Percentiles rank a stretch among this genome's conserved stretches.
phyloP scores from a whole-genome alignment of 306 rosid species.

The Argentina anserina region DNA sequence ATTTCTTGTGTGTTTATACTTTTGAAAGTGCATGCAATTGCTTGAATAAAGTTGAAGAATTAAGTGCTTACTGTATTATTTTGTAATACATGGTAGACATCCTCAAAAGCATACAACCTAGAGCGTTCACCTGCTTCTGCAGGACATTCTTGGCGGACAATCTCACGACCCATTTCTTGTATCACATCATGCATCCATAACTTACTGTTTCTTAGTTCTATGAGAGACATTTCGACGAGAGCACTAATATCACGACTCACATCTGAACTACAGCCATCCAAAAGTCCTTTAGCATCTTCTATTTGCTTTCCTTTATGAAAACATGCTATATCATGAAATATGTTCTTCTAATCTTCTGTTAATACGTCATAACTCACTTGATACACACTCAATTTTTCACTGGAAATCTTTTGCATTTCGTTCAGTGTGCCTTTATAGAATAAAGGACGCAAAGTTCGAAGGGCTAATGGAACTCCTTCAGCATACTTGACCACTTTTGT shows the following conservation, averaged over 20 bases:
- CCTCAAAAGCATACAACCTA: neutral
- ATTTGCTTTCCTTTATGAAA: neutral
- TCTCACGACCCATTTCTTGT: constrained; percentile 28
- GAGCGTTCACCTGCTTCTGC: neutral
- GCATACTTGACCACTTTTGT: neutral
- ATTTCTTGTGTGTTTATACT: too few relatives aligned
- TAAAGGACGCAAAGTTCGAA: neutral
- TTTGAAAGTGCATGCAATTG: too few relatives aligned
- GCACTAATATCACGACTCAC: constrained; percentile 23
- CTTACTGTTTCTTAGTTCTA: neutral
- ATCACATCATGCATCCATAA: constrained; percentile 34
- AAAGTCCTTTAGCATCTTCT: neutral
- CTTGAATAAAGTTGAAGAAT: neutral
- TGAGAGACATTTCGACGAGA: constrained; percentile 39
- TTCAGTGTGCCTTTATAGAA: neutral
- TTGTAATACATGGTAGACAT: neutral
- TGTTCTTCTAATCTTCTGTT: neutral
- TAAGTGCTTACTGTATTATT: neutral
- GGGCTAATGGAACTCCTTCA: neutral
- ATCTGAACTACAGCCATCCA: neutral
- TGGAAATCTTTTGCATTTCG: neutral
- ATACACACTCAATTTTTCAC: neutral
- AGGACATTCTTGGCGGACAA: constrained; percentile 9
- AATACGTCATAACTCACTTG: neutral
- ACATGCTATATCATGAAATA: neutral